A percentile compares a stretch with the other conserved stretches of the same genome.
These are phyloP conservation scores for Neurospora sp. DNA, from an alignment of 495 filamentous ascomycete species.

Conservation along the genomic window DNA sequence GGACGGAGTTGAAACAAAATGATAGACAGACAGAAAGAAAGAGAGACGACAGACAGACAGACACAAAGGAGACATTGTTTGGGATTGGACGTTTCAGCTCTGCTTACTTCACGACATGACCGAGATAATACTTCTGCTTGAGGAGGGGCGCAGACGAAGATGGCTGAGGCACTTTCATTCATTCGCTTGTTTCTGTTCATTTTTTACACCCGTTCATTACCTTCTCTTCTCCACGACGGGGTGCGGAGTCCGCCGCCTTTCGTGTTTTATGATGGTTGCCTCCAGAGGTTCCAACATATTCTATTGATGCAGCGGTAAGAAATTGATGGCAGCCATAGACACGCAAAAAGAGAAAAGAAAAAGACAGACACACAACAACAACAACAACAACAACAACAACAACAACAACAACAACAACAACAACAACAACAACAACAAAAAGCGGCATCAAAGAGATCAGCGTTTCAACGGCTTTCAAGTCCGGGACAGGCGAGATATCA, in stretches of 20 bases:
- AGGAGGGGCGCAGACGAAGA: background rate
- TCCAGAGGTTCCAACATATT: background rate
- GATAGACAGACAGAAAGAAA: constrained; percentile 12
- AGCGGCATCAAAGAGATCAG: background rate
- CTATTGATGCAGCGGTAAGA: background rate
- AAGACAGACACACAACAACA: background rate
- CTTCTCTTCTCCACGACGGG: background rate
- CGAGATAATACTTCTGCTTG: background rate
- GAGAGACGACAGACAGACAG: constrained; percentile 1
- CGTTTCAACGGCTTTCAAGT: background rate
- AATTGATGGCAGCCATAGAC: background rate
- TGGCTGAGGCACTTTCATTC: background rate
- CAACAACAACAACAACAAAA: background rate
- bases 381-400: background rate
- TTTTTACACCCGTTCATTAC: background rate
- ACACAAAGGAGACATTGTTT: background rate
- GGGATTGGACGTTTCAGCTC: background rate
- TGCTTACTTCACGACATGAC: background rate
- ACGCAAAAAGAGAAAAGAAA: background rate
- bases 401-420: background rate
- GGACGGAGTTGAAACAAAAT: background rate
- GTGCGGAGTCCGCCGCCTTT: background rate
- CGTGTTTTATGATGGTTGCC: background rate
- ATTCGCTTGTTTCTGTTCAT: background rate
- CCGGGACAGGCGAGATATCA: background rate